phyloP scores from a whole-genome alignment of 257 asterid genomes.

The Solanum ossicruentum region DNA sequence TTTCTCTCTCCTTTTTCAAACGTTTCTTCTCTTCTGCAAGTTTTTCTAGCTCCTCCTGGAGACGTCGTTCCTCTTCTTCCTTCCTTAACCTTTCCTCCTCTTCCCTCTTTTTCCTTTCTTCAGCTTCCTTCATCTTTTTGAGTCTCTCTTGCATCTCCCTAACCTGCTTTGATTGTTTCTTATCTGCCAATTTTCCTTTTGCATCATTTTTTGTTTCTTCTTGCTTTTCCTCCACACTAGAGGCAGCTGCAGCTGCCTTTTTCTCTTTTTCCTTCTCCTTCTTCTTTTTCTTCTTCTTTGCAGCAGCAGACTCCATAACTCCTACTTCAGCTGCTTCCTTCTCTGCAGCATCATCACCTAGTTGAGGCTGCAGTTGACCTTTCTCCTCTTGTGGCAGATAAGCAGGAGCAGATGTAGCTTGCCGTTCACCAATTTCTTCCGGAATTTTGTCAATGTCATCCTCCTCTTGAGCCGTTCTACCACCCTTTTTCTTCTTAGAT shows the following conservation, averaged over 20 bases:
- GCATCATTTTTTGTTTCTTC: conserved; percentile 42
- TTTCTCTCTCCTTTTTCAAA: conserved; percentile 77
- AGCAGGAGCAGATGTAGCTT: conserved; percentile 23
- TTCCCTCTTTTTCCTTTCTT: conserved; percentile 68
- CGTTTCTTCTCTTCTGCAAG: conserved; percentile 84
- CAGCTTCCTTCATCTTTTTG: conserved; percentile 61
- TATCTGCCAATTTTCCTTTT: conserved; percentile 34
- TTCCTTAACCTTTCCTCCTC: conserved; percentile 74
- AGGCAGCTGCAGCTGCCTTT: conserved; percentile 2
- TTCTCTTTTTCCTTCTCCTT: conserved; percentile 9
- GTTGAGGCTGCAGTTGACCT: background rate
- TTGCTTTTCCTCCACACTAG: conserved; percentile 52
- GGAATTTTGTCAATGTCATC: conserved; percentile 50
- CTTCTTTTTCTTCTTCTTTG: conserved; percentile 9
- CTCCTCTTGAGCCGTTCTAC: conserved; percentile 40
- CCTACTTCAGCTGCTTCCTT: background rate
- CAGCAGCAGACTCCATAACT: conserved; percentile 3
- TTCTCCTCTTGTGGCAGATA: background rate
- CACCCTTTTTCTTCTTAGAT: conserved; percentile 22
- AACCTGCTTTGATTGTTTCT: conserved; percentile 74
- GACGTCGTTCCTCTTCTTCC: conserved; percentile 85
- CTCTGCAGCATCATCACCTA: background rate
- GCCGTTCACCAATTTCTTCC: conserved; percentile 68
- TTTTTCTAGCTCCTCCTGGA: conserved; percentile 64
- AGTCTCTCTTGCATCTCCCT: conserved; percentile 91